Evolutionary conservation across 1,139 yeast genomes (phyloP).

Genomic region (Hansenula lynferdii): DNA sequence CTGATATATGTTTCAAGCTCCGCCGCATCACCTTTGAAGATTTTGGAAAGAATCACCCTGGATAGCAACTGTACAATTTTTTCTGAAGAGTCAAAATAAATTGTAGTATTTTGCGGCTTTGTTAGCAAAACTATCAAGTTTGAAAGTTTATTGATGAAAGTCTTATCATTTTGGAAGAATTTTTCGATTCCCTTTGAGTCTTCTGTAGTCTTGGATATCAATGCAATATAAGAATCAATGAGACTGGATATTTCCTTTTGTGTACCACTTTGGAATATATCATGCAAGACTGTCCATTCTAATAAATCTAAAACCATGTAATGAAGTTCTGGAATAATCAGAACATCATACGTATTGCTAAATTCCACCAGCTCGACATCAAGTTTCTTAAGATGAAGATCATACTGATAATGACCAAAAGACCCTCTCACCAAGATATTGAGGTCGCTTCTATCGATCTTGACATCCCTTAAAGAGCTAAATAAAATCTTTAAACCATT

Average conservation of each 20-base stretch:
- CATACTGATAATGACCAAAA: slow-evolving; percentile 23
- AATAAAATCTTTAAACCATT: slow-evolving; percentile 55
- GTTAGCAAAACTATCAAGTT: slow-evolving; percentile 24
- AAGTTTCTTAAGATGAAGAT: slow-evolving; percentile 18
- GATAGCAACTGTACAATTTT: slow-evolving; percentile 19
- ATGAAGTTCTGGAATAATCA: slow-evolving; percentile 26
- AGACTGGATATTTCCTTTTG: slow-evolving; percentile 18
- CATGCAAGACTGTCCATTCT: slow-evolving; percentile 31
- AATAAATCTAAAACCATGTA: slow-evolving; percentile 24
- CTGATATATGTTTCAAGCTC: slow-evolving; percentile 21
- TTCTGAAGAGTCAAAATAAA: slow-evolving; percentile 22
- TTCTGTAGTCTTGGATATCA: slow-evolving; percentile 15
- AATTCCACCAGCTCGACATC: slow-evolving; percentile 7
- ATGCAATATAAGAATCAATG: slow-evolving; percentile 16
- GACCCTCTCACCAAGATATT: slow-evolving; percentile 41
- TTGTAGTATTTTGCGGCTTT: slow-evolving; percentile 25
- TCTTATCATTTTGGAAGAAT: slow-evolving; percentile 17
- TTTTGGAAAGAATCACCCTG: slow-evolving; percentile 16
- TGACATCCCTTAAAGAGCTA: slow-evolving; percentile 29
- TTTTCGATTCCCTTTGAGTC: slow-evolving; percentile 13
- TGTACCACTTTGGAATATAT: slow-evolving; percentile 21
- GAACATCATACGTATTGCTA: slow-evolving; percentile 3
- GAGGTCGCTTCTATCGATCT: slow-evolving; percentile 36
- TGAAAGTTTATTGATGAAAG: slow-evolving; percentile 17
- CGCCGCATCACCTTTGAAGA: slow-evolving; percentile 17